phyloP scores from a whole-genome alignment of 331 rosid genomes.

The Malus hybrid region DNA sequence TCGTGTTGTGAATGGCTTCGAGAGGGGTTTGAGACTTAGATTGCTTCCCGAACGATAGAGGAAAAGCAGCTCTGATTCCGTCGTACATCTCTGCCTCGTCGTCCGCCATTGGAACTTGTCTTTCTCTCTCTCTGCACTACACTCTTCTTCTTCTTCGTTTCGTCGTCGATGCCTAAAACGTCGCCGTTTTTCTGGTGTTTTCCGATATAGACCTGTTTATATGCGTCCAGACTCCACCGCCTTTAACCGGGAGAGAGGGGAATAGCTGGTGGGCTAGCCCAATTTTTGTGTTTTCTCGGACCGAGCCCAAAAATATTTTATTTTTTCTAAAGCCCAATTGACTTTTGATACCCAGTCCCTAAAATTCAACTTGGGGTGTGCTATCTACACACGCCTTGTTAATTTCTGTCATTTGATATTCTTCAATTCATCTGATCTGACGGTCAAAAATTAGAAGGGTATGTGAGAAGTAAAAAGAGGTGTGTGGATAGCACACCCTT shows the following conservation, averaged over 20 bases:
- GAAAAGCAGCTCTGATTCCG: slow-evolving; percentile 71
- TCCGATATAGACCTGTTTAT: too few species aligned
- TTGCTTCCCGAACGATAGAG: slow-evolving; percentile 82
- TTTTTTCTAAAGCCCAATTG: neutral
- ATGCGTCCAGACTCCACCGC: neutral
- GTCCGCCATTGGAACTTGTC: slow-evolving; percentile 19
- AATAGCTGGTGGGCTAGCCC: neutral
- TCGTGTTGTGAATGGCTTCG: slow-evolving; percentile 74
- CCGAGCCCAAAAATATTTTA: neutral
- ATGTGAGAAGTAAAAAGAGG: too few species aligned
- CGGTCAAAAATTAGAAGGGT: too few species aligned
- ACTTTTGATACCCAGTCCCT: neutral
- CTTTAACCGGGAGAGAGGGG: neutral
- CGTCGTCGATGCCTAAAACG: neutral
- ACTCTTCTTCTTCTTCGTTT: neutral
- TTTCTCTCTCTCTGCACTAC: neutral
- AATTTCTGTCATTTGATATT: too few species aligned
- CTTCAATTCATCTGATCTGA: too few species aligned
- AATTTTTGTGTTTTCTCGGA: neutral
- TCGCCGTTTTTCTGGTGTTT: neutral
- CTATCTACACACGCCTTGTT: too few species aligned
- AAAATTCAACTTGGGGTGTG: too few species aligned
- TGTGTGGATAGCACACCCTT: too few species aligned
- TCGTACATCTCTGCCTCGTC: slow-evolving; percentile 71
- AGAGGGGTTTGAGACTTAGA: slow-evolving; percentile 74